phyloP scores from a whole-genome alignment of 1,284 basidiomycete genomes.

The Cryptococcus maquisensis region DNA sequence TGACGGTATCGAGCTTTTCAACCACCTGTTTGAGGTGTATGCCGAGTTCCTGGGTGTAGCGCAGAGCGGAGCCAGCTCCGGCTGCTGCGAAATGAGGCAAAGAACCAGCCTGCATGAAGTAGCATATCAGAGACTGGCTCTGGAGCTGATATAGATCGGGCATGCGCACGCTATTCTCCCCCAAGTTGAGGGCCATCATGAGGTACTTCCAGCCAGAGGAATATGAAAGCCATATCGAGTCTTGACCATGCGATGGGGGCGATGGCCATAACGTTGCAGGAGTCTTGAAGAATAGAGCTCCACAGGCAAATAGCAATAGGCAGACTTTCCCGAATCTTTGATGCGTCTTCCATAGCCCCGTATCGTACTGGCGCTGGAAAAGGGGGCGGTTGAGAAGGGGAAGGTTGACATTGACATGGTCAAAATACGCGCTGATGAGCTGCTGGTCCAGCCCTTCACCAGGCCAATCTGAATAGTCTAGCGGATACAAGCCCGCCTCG shows the following conservation, averaged over 20 bases:
- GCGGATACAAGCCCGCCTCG: slow-evolving; percentile 30
- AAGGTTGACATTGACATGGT: slow-evolving; percentile 57
- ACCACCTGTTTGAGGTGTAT: slow-evolving; percentile 44
- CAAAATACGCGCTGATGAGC: slow-evolving; percentile 69
- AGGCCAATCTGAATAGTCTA: slow-evolving; percentile 45
- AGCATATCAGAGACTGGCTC: slow-evolving; percentile 51
- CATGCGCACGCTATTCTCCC: slow-evolving; percentile 55
- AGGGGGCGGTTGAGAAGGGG: slow-evolving; percentile 72
- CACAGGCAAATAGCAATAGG: slow-evolving; percentile 70
- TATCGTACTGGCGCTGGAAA: slow-evolving; percentile 62
- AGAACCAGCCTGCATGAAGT: slow-evolving; percentile 57
- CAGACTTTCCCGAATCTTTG: slow-evolving; percentile 63
- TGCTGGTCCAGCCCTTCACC: slow-evolving; percentile 56
- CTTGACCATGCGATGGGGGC: slow-evolving; percentile 36
- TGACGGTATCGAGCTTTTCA: slow-evolving; percentile 37
- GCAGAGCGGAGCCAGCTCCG: slow-evolving; percentile 64
- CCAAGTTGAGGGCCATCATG: slow-evolving; percentile 58
- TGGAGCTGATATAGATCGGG: slow-evolving; percentile 71
- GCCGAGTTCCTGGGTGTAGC: slow-evolving; percentile 55
- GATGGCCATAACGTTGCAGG: slow-evolving; percentile 15
- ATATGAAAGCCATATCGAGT: slow-evolving; percentile 43
- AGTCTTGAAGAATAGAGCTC: slow-evolving; percentile 59
- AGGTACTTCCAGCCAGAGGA: slow-evolving; percentile 74
- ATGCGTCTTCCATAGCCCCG: slow-evolving; percentile 59
- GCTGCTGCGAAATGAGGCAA: slow-evolving; percentile 69